Percentiles rank a stretch among this genome's conserved stretches.
These are phyloP conservation scores for Uronychia binucleata DNA, from an alignment of 73 alveolate species.

Conservation along the genomic window DNA sequence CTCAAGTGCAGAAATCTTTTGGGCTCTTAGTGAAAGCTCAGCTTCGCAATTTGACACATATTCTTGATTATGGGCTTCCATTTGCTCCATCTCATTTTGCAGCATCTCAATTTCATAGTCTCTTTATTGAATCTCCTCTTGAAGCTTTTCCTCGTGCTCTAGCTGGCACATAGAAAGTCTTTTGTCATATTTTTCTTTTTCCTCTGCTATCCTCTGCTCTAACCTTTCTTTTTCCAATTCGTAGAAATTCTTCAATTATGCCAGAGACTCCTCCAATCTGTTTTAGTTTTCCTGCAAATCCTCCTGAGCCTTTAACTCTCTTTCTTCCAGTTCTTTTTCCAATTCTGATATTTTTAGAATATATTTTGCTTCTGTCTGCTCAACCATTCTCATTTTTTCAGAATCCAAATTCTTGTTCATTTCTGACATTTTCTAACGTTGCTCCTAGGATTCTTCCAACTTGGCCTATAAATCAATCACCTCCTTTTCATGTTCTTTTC, in stretches of 20 bases:
- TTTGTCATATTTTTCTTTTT: conserved; percentile 55
- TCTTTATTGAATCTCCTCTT: conserved; percentile 7
- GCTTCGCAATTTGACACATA: conserved; percentile 29
- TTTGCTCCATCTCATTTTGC: conserved; percentile 26
- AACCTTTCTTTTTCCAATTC: conserved; percentile 84
- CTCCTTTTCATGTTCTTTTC: conserved; percentile 49
- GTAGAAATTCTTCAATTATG: conserved; percentile 78
- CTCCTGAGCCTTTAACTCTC: conserved; percentile 2
- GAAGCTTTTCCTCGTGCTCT: conserved; percentile 57
- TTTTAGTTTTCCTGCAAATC: conserved; percentile 17
- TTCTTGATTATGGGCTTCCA: conserved; percentile 29
- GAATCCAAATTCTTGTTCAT: conserved; percentile 33
- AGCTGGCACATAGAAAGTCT: conserved; percentile 7
- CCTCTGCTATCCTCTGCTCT: conserved; percentile 80
- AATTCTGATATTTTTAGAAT: conserved; percentile 30
- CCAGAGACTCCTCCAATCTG: conserved; percentile 67
- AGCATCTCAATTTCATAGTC: conserved; percentile 25
- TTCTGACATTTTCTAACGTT: conserved; percentile 42
- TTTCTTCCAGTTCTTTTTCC: conserved; percentile 74
- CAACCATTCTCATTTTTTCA: conserved; percentile 41
- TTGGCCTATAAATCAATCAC: conserved; percentile 25
- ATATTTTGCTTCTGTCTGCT: conserved; percentile 49
- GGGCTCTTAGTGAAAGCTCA: conserved; percentile 38
- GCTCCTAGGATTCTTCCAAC: conserved; percentile 37
- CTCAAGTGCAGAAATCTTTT: conserved; percentile 32